Conservation (phyloP, 257 asterid genomes). For the Penstemon newberryi region DNA sequence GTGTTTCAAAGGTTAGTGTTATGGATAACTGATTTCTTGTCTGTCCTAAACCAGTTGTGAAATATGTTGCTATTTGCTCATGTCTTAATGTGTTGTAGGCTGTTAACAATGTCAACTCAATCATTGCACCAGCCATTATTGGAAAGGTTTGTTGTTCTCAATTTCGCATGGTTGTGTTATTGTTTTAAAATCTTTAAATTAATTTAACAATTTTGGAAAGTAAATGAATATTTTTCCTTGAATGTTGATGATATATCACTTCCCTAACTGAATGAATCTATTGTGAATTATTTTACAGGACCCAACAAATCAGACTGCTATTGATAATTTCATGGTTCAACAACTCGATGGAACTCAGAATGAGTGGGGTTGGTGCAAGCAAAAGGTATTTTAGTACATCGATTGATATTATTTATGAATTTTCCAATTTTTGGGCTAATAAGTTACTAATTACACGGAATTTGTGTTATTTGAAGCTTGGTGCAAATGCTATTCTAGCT, state of each 20-base stretch:
- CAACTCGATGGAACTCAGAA: slow-evolving; percentile 95
- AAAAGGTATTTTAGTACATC: slow-evolving; percentile 56
- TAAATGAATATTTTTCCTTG: no score
- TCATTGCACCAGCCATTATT: slow-evolving; percentile 85
- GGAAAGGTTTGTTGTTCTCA: slow-evolving; percentile 71
- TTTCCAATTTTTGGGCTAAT: background rate
- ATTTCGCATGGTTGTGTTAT: background rate
- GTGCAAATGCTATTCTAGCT: slow-evolving; percentile 95
- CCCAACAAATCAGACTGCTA: slow-evolving; percentile 80
- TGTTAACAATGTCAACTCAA: slow-evolving; percentile 79
- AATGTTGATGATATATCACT: background rate
- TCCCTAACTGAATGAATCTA: background rate
- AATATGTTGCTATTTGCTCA: background rate
- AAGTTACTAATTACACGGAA: background rate
- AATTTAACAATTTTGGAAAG: background rate
- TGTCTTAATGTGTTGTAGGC: slow-evolving; percentile 49
- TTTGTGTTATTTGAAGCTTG: slow-evolving; percentile 58
- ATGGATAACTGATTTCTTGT: background rate
- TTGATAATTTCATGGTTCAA: slow-evolving; percentile 94
- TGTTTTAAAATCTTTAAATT: background rate
- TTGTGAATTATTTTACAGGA: slow-evolving; percentile 47
- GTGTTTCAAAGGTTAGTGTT: slow-evolving; percentile 76
- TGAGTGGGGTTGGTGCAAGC: slow-evolving; percentile 99
- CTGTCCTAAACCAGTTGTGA: background rate
- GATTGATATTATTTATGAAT: background rate